These are phyloP conservation scores for Ascochyta viciae-villosae DNA, from an alignment of 2,329 filamentous ascomycete genomes.

Conservation along the genomic window DNA sequence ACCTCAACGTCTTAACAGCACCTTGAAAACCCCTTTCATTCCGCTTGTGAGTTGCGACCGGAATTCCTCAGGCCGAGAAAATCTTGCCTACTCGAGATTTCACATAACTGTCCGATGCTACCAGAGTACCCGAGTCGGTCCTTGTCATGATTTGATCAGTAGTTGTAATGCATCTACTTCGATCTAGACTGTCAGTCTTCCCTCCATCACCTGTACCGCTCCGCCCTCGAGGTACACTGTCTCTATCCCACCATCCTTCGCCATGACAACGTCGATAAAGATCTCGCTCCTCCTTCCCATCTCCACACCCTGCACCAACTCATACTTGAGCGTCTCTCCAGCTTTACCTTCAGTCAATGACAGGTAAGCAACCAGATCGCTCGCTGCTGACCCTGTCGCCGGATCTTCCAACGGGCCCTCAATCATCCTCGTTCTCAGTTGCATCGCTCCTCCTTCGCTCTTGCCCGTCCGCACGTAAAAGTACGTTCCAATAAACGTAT, in stretches of 20 bases:
- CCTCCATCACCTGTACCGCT: conserved; percentile 52
- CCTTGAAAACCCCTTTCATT: conserved; percentile 18
- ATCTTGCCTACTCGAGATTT: background rate
- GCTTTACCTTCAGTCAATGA: conserved; percentile 50
- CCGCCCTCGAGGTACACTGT: conserved; percentile 53
- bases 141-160: too few species aligned
- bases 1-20: conserved; percentile 9
- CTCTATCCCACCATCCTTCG: conserved; percentile 46
- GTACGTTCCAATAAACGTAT: conserved; percentile 63
- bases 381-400: conserved; percentile 60
- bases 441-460: conserved; percentile 31
- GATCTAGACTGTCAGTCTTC: conserved; percentile 32
- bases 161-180: background rate
- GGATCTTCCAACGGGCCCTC: conserved; percentile 57
- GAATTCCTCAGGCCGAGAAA: conserved; percentile 1
- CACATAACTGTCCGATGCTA: background rate
- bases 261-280: conserved; percentile 54
- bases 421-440: conserved; percentile 68
- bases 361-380: conserved; percentile 54
- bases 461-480: conserved; percentile 62
- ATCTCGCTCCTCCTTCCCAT: conserved; percentile 61
- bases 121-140: too few species aligned
- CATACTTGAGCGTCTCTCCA: conserved; percentile 47
- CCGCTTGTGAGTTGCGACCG: conserved; percentile 1
- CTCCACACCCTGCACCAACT: conserved; percentile 59